phyloP scores from a whole-genome alignment of 2,329 filamentous ascomycete species.

The Escovopsis weberi region DNA sequence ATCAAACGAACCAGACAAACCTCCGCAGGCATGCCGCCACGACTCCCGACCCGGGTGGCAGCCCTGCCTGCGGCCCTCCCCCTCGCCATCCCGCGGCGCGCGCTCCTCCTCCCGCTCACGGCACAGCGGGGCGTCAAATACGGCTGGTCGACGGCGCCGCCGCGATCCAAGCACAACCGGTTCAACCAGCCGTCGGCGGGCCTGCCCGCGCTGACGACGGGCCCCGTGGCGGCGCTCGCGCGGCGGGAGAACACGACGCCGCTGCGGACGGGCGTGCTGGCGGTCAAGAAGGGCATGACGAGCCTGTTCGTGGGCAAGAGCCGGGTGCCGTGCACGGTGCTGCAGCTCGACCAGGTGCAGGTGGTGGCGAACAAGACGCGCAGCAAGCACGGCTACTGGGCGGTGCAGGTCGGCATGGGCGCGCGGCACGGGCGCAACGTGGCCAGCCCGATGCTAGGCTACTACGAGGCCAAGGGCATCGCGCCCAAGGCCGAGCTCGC shows the following conservation, averaged over 20 bases:
- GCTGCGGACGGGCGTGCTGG: slow-evolving; percentile 66
- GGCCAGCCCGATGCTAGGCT: slow-evolving; percentile 70
- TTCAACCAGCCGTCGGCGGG: slow-evolving; percentile 47
- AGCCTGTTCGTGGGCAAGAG: slow-evolving; percentile 69
- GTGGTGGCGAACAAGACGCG: slow-evolving; percentile 77
- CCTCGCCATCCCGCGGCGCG: slow-evolving; percentile 16
- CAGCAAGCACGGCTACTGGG: slow-evolving; percentile 75
- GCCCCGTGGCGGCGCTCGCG: slow-evolving; percentile 45
- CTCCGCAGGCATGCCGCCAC: slow-evolving; percentile 25
- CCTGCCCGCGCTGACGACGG: slow-evolving; percentile 40
- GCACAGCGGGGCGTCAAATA: slow-evolving; percentile 37
- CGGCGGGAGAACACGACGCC: slow-evolving; percentile 45
- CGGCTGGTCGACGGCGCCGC: slow-evolving; percentile 45
- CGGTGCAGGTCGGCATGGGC: slow-evolving; percentile 77
- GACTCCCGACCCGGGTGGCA: slow-evolving; percentile 30
- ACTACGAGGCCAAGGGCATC: slow-evolving; percentile 70
- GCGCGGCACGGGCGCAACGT: slow-evolving; percentile 61
- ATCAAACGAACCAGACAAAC: not conserved
- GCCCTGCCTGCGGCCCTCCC: slow-evolving; percentile 21
- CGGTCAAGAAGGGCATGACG: slow-evolving; percentile 91
- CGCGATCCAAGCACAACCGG: slow-evolving; percentile 37
- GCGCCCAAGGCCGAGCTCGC: slow-evolving; percentile 70
- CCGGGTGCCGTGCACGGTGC: slow-evolving; percentile 74
- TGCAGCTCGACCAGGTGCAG: slow-evolving; percentile 87
- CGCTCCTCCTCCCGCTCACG: slow-evolving; percentile 30